phyloP scores from a whole-genome alignment of 1,284 basidiomycete species.

The Sanghuangporus weigelae region DNA sequence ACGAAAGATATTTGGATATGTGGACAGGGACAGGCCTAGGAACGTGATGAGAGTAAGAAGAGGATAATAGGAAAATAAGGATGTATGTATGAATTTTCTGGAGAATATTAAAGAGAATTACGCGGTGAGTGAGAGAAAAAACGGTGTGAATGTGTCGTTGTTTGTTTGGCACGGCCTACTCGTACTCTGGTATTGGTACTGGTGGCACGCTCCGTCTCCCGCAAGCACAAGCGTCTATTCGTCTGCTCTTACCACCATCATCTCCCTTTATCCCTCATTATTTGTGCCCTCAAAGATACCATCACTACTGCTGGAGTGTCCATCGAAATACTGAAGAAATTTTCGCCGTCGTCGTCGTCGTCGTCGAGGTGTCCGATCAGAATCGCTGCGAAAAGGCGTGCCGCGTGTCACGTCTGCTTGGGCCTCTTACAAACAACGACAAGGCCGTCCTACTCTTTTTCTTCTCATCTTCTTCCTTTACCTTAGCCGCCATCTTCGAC shows the following conservation, averaged over 20 bases:
- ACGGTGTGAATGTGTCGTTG: background rate
- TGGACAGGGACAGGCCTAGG: background rate
- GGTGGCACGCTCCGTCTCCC: background rate
- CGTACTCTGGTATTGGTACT: background rate
- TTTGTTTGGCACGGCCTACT: background rate
- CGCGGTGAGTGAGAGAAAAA: background rate
- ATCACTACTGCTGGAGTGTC: background rate
- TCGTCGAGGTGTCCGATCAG: background rate
- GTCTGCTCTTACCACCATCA: background rate
- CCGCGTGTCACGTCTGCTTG: background rate
- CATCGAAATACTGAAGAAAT: background rate
- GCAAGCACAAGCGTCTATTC: background rate
- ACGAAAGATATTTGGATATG: background rate
- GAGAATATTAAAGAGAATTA: background rate
- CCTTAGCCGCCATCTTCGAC: background rate
- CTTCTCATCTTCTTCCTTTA: background rate
- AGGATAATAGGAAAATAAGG: conserved; percentile 1
- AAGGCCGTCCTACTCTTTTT: background rate
- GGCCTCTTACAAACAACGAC: background rate
- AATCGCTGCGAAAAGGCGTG: background rate
- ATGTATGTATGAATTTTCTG: background rate
- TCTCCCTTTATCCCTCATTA: background rate
- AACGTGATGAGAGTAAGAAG: background rate
- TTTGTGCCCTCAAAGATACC: background rate
- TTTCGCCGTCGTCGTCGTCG: background rate